These are phyloP conservation scores for Tylopilus sp. DNA, from an alignment of 768 basidiomycete genomes.

Conservation along the genomic window DNA sequence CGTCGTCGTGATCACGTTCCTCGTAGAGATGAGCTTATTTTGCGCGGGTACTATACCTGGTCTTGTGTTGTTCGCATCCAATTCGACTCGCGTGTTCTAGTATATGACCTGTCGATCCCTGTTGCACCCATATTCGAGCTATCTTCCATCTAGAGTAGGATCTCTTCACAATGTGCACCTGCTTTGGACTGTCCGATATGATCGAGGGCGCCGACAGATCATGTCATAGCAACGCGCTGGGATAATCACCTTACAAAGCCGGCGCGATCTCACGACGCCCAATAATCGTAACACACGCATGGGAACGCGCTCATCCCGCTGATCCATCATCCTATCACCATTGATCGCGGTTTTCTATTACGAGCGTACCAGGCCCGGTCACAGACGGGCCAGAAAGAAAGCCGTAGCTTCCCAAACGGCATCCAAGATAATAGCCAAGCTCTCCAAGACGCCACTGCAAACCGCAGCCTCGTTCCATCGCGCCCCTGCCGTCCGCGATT, in stretches of 20 bases:
- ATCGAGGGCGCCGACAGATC: constrained; percentile 4
- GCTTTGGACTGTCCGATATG: neutral
- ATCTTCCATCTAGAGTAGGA: constrained; percentile 4
- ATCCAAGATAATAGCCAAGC: too few relatives aligned
- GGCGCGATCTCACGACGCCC: neutral
- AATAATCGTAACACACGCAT: neutral
- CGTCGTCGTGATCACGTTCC: neutral
- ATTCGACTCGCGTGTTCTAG: neutral
- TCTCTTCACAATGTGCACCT: constrained; percentile 1
- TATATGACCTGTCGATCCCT: constrained; percentile 4
- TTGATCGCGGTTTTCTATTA: neutral
- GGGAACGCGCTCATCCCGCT: neutral
- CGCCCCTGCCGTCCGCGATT: too few relatives aligned
- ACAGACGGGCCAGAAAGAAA: too few relatives aligned
- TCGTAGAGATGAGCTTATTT: too few relatives aligned
- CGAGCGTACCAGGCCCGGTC: too few relatives aligned
- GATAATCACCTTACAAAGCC: neutral
- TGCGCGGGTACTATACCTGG: too few relatives aligned
- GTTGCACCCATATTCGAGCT: neutral
- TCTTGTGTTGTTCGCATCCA: neutral
- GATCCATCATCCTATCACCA: neutral
- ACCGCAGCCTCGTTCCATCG: too few relatives aligned
- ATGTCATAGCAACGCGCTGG: neutral
- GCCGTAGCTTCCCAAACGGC: too few relatives aligned
- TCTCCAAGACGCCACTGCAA: too few relatives aligned